These are phyloP conservation scores for Terfezia boudieri DNA, from an alignment of 495 filamentous ascomycete genomes.

Conservation along the genomic window DNA sequence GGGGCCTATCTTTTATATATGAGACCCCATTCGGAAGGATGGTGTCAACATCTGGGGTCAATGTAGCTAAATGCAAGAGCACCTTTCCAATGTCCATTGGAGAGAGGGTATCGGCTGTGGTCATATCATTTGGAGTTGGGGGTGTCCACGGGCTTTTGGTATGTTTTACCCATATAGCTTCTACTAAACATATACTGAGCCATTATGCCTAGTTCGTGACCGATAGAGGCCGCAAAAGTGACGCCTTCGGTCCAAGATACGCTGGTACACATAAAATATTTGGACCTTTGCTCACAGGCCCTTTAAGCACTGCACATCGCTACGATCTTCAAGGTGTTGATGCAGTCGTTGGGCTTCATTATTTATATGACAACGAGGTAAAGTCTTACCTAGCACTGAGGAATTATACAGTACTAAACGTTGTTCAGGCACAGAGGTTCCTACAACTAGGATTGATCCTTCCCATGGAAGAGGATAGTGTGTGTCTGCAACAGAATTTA, in stretches of 20 bases:
- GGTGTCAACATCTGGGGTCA: constrained; percentile 6
- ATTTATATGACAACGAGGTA: constrained; percentile 18
- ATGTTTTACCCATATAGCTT: neutral
- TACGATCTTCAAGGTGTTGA: constrained; percentile 8
- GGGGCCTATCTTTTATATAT: constrained; percentile 18
- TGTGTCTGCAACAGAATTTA: neutral
- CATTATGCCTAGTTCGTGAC: constrained; percentile 14
- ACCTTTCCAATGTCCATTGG: constrained; percentile 4
- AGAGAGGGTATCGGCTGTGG: constrained; percentile 10
- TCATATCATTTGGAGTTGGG: constrained; percentile 15
- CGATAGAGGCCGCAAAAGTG: constrained; percentile 5
- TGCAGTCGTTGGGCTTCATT: constrained; percentile 15
- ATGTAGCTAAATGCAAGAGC: constrained; percentile 3
- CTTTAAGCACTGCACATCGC: neutral
- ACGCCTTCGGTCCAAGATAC: constrained; percentile 16
- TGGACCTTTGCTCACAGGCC: constrained; percentile 5
- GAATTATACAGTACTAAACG: constrained; percentile 1
- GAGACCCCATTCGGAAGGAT: constrained; percentile 2
- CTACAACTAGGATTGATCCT: constrained; percentile 15
- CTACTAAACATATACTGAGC: neutral
- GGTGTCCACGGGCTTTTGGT: constrained; percentile 17
- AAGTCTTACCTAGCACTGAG: neutral
- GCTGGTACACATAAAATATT: constrained; percentile 18
- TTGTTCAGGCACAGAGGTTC: constrained; percentile 10
- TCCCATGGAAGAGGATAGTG: constrained; percentile 2